Conservation (phyloP, 208 protist genomes). For the Trypanosoma caninum region DNA sequence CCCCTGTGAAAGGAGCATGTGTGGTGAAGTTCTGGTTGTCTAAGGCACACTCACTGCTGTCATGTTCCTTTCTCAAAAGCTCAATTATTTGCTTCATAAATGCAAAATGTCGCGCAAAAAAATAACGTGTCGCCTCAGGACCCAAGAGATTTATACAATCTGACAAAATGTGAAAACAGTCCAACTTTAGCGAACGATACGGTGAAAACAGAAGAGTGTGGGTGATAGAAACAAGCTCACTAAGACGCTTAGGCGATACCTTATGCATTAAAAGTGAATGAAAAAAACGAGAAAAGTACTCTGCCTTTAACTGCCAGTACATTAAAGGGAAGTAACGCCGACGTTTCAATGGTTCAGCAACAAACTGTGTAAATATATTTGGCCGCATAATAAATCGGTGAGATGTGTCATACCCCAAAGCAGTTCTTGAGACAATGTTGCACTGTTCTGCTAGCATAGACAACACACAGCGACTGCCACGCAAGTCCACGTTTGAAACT, state of each 20-base stretch:
- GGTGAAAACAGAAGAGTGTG: conserved; percentile 24
- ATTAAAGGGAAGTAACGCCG: conserved; percentile 13
- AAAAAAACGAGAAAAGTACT: conserved; percentile 3
- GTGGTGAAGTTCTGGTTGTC: no score
- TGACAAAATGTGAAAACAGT: conserved; percentile 10
- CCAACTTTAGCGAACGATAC: background rate
- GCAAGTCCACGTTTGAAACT: background rate
- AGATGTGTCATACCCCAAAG: background rate
- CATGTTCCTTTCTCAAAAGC: conserved; percentile 1
- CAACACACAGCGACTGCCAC: conserved; percentile 7
- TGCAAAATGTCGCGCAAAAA: conserved; percentile 8
- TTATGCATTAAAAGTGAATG: background rate
- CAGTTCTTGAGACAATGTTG: conserved; percentile 1
- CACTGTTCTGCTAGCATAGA: conserved; percentile 22
- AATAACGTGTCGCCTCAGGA: background rate
- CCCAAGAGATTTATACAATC: conserved; percentile 7
- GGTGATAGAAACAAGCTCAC: conserved; percentile 3
- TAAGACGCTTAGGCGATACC: conserved; percentile 13
- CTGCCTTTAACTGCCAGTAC: conserved; percentile 21
- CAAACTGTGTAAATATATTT: conserved; percentile 1
- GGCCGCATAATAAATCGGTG: background rate
- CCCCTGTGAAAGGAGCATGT: no score
- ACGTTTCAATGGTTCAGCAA: conserved; percentile 1
- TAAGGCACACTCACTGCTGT: no score
- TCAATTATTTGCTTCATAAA: conserved; percentile 16